Evolutionary conservation across 2,329 filamentous ascomycete species (phyloP).

Genomic region (Diaporthe australafricana): DNA sequence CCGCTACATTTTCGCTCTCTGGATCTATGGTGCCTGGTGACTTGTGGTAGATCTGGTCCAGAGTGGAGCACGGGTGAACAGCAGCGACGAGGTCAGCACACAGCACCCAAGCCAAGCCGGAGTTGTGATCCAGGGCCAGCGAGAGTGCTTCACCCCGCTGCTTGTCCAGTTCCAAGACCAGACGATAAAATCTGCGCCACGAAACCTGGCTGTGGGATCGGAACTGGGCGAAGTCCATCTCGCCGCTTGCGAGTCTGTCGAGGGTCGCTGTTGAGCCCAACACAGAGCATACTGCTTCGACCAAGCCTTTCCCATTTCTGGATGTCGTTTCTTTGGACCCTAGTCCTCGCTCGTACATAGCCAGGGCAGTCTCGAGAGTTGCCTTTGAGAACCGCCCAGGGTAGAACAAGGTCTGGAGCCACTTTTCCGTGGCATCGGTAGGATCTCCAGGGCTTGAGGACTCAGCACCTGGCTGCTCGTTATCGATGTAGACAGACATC

Average conservation of each 20-base stretch:
- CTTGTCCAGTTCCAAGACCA: conserved; percentile 87
- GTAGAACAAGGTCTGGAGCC: conserved; percentile 85
- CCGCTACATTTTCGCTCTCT: conserved; percentile 65
- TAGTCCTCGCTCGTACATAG: conserved; percentile 80
- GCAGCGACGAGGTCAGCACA: conserved; percentile 85
- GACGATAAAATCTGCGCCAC: conserved; percentile 90
- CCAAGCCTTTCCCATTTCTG: conserved; percentile 67
- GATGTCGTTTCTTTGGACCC: conserved; percentile 54
- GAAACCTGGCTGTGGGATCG: conserved; percentile 80
- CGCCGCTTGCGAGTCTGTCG: conserved; percentile 69
- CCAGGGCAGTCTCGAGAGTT: conserved; percentile 85
- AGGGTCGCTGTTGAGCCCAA: conserved; percentile 77
- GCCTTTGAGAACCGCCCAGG: conserved; percentile 85
- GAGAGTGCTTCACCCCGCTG: conserved; percentile 85
- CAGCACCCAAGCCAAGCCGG: conserved; percentile 84
- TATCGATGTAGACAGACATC: conserved; percentile 75
- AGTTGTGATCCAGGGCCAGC: conserved; percentile 77
- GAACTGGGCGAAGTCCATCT: conserved; percentile 81
- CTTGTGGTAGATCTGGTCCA: conserved; percentile 78
- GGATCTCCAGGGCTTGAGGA: conserved; percentile 72
- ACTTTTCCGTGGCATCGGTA: conserved; percentile 82
- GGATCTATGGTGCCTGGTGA: conserved; percentile 56
- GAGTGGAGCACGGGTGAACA: conserved; percentile 80
- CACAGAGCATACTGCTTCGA: conserved; percentile 80
- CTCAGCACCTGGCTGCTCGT: conserved; percentile 63